Evolutionary conservation across 371 early-diverging fungal genomes (phyloP).

Genomic region (Dichotomocladium elegans): DNA sequence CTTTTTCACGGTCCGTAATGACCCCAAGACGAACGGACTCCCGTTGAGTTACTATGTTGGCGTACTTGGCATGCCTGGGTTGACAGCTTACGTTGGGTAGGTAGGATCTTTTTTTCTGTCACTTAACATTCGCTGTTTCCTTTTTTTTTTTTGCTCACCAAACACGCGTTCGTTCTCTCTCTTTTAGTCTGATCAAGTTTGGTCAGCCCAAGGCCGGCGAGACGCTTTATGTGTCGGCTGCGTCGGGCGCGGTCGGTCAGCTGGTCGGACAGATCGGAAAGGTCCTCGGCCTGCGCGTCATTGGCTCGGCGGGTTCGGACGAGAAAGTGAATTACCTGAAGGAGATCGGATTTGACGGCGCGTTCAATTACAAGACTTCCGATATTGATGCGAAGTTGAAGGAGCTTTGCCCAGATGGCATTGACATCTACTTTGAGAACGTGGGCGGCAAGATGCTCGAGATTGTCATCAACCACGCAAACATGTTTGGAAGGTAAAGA

Average conservation of each 20-base stretch:
- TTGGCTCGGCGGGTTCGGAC: slow-evolving; percentile 74
- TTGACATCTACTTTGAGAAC: slow-evolving; percentile 72
- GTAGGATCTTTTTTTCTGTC: neutral
- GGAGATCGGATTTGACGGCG: slow-evolving; percentile 65
- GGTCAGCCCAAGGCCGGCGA: slow-evolving; percentile 45
- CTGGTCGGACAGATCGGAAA: slow-evolving; percentile 67
- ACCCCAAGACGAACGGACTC: slow-evolving; percentile 32
- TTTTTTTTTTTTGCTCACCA: no score
- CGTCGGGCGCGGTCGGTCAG: slow-evolving; percentile 57
- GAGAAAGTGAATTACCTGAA: slow-evolving; percentile 69
- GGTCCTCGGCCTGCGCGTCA: slow-evolving; percentile 59
- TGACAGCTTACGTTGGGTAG: slow-evolving; percentile 42
- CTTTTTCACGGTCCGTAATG: slow-evolving; percentile 31
- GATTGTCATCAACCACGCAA: slow-evolving; percentile 49
- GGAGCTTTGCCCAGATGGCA: slow-evolving; percentile 59
- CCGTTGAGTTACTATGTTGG: slow-evolving; percentile 53
- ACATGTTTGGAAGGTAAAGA: slow-evolving; percentile 39
- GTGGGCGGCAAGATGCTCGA: slow-evolving; percentile 75
- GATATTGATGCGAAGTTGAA: slow-evolving; percentile 37
- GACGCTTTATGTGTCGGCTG: slow-evolving; percentile 52
- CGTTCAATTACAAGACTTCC: slow-evolving; percentile 80
- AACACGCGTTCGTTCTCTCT: neutral
- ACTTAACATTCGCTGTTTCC: neutral
- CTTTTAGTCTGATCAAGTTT: slow-evolving; percentile 11
- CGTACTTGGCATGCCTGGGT: slow-evolving; percentile 54